Evolutionary conservation across 495 filamentous ascomycete species (phyloP).

Genomic region (Jackrogersella minutella): DNA sequence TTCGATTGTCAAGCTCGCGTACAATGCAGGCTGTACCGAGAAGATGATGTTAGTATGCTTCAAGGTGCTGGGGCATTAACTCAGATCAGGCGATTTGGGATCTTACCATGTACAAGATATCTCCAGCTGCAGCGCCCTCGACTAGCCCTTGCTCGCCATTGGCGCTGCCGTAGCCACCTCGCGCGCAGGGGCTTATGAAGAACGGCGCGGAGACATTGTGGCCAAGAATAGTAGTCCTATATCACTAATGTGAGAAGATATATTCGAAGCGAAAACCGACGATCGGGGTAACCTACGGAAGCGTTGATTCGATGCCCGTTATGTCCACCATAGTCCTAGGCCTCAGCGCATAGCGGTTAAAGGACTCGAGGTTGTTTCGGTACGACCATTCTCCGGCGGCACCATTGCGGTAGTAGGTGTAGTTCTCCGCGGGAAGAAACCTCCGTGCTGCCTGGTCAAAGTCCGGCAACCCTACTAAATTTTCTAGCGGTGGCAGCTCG

Average conservation of each 20-base stretch:
- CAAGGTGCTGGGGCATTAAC: not conserved
- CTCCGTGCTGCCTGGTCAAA: conserved; percentile 49
- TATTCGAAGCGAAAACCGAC: not conserved
- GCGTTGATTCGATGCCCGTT: conserved; percentile 44
- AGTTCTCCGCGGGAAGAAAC: conserved; percentile 41
- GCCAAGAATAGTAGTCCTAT: conserved; percentile 49
- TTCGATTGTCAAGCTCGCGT: conserved; percentile 46
- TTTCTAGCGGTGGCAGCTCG: conserved; percentile 40
- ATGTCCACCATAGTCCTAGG: conserved; percentile 46
- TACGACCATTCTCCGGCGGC: conserved; percentile 54
- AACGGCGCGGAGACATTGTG: conserved; percentile 54
- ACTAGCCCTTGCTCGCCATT: conserved; percentile 50
- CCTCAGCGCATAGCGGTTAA: conserved; percentile 38
- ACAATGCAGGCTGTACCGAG: conserved; percentile 33
- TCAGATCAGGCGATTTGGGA: not conserved
- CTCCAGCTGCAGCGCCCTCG: conserved; percentile 43
- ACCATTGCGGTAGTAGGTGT: conserved; percentile 54
- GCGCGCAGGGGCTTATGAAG: conserved; percentile 52
- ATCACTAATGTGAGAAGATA: not conserved
- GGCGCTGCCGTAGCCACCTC: conserved; percentile 47
- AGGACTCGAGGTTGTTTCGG: conserved; percentile 52
- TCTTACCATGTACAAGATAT: conserved; percentile 49
- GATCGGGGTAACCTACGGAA: conserved; percentile 20
- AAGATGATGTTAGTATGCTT: conserved; percentile 3
- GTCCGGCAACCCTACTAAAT: conserved; percentile 47